Evolutionary conservation across 768 basidiomycete species (phyloP).

Genomic region (Termitomyces sp.): DNA sequence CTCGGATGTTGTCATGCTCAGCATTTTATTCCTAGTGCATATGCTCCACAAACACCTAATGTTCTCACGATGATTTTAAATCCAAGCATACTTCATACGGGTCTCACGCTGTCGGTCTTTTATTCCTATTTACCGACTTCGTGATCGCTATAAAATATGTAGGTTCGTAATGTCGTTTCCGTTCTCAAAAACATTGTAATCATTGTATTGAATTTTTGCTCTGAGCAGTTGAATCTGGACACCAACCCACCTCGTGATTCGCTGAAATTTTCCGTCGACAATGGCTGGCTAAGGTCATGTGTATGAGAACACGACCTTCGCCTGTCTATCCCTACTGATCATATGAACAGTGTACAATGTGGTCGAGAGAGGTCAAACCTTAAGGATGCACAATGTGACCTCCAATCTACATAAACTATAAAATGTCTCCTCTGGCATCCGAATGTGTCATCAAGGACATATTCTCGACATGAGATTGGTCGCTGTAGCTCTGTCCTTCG

Average conservation of each 20-base stretch:
- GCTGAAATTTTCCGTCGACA: background rate
- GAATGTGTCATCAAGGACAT: background rate
- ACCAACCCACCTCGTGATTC: background rate
- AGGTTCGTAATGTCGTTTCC: background rate
- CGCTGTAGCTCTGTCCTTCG: background rate
- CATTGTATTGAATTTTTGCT: background rate
- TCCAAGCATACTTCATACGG: too few species aligned
- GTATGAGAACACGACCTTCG: background rate
- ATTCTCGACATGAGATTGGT: background rate
- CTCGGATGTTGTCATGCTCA: too few species aligned
- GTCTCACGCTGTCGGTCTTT: too few species aligned
- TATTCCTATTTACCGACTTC: too few species aligned
- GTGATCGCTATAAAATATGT: too few species aligned
- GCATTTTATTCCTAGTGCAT: too few species aligned
- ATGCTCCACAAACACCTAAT: too few species aligned
- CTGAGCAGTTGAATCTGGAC: background rate
- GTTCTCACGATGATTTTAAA: too few species aligned
- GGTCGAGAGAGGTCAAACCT: background rate
- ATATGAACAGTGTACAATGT: conserved; percentile 1
- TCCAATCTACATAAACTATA: background rate
- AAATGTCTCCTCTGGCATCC: background rate
- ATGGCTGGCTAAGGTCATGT: background rate
- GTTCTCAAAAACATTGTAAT: background rate
- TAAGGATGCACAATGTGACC: background rate
- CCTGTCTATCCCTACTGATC: background rate